These are phyloP conservation scores for Microcera coccophila DNA, from an alignment of 2,329 filamentous ascomycete species.

Conservation along the genomic window DNA sequence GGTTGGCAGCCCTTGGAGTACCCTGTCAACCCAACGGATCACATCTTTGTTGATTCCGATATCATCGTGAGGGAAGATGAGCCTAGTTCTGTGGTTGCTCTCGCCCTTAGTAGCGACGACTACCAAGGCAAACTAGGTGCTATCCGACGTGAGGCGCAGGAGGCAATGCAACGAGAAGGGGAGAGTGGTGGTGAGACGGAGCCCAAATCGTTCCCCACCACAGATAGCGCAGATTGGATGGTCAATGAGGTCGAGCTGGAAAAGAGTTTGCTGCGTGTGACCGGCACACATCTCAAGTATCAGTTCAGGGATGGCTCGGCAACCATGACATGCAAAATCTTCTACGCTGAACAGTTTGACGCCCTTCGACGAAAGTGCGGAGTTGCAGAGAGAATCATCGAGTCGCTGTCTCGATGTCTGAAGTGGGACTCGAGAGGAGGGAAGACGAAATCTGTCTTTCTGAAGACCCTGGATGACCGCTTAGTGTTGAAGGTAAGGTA, in stretches of 20 bases:
- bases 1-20: conserved; percentile 93
- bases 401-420: conserved; percentile 88
- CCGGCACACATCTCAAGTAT: conserved; percentile 91
- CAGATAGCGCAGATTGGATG: conserved; percentile 38
- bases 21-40: conserved; percentile 79
- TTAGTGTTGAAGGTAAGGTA: conserved; percentile 71
- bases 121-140: conserved; percentile 75
- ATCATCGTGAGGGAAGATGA: conserved; percentile 97
- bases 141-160: conserved; percentile 54
- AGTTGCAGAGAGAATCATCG: conserved; percentile 87
- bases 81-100: conserved; percentile 91
- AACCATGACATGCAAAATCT: conserved; percentile 95
- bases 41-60: conserved; percentile 95
- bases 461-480: conserved; percentile 93
- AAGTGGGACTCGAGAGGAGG: conserved; percentile 98
- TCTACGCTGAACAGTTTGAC: conserved; percentile 97
- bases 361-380: conserved; percentile 89
- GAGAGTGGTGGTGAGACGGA: conserved; percentile 30
- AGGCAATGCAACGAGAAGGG: conserved; percentile 37
- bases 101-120: conserved; percentile 82
- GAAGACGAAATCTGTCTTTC: conserved; percentile 94
- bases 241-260: conserved; percentile 72
- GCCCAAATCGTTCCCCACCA: conserved; percentile 28
- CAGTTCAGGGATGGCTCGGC: conserved; percentile 93
- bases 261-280: conserved; percentile 75